Percentiles rank a stretch among this genome's conserved stretches.
These are phyloP conservation scores for Spathaspora sp. DNA, from an alignment of 1,139 yeast species.

Conservation along the genomic window DNA sequence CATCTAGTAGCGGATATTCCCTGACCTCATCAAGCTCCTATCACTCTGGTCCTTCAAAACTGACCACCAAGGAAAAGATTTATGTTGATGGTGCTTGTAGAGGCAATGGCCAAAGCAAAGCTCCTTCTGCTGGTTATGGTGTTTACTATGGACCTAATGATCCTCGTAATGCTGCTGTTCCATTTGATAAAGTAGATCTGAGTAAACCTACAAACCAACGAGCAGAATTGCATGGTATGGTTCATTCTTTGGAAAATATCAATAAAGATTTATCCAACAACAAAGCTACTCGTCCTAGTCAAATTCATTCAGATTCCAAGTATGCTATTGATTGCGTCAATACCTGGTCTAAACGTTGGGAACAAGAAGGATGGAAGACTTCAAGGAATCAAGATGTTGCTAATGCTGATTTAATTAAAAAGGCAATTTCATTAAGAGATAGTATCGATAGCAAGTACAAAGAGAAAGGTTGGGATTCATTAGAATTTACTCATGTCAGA, in stretches of 20 bases:
- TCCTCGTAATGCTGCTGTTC: constrained; percentile 52
- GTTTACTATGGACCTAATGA: constrained; percentile 64
- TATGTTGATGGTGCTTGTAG: constrained; percentile 76
- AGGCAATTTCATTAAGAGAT: constrained; percentile 21
- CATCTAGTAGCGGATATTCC: not conserved
- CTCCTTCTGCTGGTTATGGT: constrained; percentile 65
- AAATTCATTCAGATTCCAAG: constrained; percentile 56
- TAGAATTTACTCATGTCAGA: constrained; percentile 57
- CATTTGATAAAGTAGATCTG: constrained; percentile 33
- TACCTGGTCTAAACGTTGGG: constrained; percentile 56
- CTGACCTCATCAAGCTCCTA: not conserved
- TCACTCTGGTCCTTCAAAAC: too few relatives aligned
- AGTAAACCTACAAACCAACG: constrained; percentile 68
- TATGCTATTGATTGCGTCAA: constrained; percentile 51
- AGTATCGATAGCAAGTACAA: constrained; percentile 28
- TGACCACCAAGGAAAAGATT: constrained; percentile 17
- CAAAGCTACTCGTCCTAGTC: constrained; percentile 19
- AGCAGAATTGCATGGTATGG: constrained; percentile 73
- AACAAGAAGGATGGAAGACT: constrained; percentile 50
- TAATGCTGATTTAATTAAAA: constrained; percentile 51
- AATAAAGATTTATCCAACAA: constrained; percentile 17
- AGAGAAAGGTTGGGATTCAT: constrained; percentile 26
- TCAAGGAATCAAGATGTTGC: constrained; percentile 44
- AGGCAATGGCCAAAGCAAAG: constrained; percentile 48
- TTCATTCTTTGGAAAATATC: constrained; percentile 50